A percentile compares a stretch with the other conserved stretches of the same genome.
These are phyloP conservation scores for Tolypocladium endophyticum DNA, from an alignment of 2,329 filamentous ascomycete species.

Conservation along the genomic window DNA sequence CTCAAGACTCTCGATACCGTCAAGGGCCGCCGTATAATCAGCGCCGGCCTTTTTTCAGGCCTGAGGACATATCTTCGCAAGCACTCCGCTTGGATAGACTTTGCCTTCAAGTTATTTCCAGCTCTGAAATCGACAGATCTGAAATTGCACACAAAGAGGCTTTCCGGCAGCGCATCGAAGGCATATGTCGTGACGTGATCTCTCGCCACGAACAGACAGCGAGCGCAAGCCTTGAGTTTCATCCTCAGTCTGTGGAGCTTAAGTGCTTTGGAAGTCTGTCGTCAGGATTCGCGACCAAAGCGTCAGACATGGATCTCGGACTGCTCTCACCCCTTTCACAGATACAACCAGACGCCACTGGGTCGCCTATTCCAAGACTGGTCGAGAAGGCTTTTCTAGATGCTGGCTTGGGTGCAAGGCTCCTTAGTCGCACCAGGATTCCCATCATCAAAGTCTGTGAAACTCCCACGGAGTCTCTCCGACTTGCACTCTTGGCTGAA, in stretches of 20 bases:
- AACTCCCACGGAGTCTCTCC: conserved; percentile 51
- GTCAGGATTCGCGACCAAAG: conserved; percentile 76
- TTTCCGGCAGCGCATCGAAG: conserved; percentile 56
- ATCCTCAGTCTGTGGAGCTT: conserved; percentile 49
- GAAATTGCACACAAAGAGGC: conserved; percentile 62
- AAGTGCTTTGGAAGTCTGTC: conserved; percentile 74
- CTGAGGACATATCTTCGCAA: conserved; percentile 39
- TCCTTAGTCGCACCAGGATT: conserved; percentile 69
- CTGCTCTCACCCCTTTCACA: conserved; percentile 56
- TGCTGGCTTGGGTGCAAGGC: conserved; percentile 61
- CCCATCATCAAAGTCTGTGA: conserved; percentile 85
- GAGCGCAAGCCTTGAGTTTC: conserved; percentile 33
- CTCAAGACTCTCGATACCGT: conserved; percentile 3
- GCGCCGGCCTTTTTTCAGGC: conserved; percentile 18
- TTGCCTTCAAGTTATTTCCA: conserved; percentile 33
- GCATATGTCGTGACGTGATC: conserved; percentile 51
- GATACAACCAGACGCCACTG: conserved; percentile 39
- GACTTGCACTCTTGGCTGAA: conserved; percentile 50
- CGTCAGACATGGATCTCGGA: conserved; percentile 85
- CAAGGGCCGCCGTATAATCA: conserved; percentile 17
- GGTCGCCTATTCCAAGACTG: conserved; percentile 58
- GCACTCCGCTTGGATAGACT: conserved; percentile 37
- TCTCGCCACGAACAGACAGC: conserved; percentile 35
- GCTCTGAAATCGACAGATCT: conserved; percentile 48
- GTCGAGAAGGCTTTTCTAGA: conserved; percentile 67